Base-by-base conservation (phyloP, 2,329 filamentous ascomycete species). In the Atkinsonella texensis region DNA sequence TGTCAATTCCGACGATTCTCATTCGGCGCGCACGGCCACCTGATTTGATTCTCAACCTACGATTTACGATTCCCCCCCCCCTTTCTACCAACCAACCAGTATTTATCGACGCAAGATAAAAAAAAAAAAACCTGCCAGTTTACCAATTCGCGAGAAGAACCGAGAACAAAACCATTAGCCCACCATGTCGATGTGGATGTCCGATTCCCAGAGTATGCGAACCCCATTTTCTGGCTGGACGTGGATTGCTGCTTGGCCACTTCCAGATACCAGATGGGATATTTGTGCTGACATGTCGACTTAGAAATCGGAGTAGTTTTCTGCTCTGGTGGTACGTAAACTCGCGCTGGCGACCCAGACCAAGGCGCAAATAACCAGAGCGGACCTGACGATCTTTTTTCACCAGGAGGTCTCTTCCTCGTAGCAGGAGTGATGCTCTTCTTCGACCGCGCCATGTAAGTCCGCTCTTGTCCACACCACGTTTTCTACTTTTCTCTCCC, bases 281-380 rank as follows among this genome's bases (percentile, higher is more conserved):
- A 46, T 2, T 15, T 32, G n/a, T 46, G 45, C 49, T 53, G 38
- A 52, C 50, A 35, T 38, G 52, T n/a, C 47, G 60, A 63, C 44
- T n/a, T 32, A 97, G 93, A 98, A 71, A 86, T 97, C 63, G 93
- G 93, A 61, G 90, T 96, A 56, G 88, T 90, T 67, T 98, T 98
- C 76, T 97, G 93, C 79, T 93, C 89, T 65, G 91, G 89, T 64
- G 91, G 90, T 95, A 84, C 60, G 87, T 85, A 69, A 60, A 59
- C 59, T 56, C 59, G 38, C 50, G 50, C 32, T 48, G 31, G 11
- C 17, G 46, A 20, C 23, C 41, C 32, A 54, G 51, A 52, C 54
- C 52, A 46, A 59, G 8, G 57, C 58, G 59, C 56, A 62, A 57
- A n/a, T 12, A 11, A 18, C 28, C 39, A 32, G 46, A 41, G 46